phyloP scores from a whole-genome alignment of 2,329 filamentous ascomycete species.

The Alternaria arborescens region DNA sequence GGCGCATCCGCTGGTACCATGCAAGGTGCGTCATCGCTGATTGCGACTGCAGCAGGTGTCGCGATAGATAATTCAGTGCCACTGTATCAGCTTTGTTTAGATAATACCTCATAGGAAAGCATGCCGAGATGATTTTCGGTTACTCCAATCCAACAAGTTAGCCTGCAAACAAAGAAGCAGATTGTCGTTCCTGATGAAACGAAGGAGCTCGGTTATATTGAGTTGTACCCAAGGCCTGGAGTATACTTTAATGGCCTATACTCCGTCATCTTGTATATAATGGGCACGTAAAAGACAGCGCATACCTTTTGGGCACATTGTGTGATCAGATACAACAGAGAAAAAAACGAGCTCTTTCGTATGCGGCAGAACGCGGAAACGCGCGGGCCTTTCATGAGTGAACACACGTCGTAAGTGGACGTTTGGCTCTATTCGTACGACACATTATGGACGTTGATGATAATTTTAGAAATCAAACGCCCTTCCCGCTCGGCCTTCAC shows the following conservation, averaged over 20 bases:
- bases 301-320: too few relatives aligned
- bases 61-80: not conserved
- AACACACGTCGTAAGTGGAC: not conserved
- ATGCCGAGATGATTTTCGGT: not conserved
- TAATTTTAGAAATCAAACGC: too few relatives aligned
- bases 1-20: conserved; percentile 1
- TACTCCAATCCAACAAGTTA: not conserved
- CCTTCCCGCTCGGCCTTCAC: too few relatives aligned
- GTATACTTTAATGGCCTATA: too few relatives aligned
- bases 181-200: not conserved
- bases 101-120: not conserved
- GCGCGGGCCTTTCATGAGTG: not conserved
- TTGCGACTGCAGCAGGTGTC: not conserved
- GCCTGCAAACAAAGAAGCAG: not conserved
- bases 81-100: not conserved
- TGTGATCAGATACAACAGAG: too few relatives aligned
- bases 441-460: not conserved
- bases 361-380: not conserved
- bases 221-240: too few relatives aligned
- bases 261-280: too few relatives aligned
- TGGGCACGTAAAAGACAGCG: too few relatives aligned
- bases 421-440: not conserved
- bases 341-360: too few relatives aligned
- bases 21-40: conserved; percentile 12
- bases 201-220: too few relatives aligned